phyloP scores from a whole-genome alignment of 208 protist genomes.

The Acanthamoeba royreba region DNA sequence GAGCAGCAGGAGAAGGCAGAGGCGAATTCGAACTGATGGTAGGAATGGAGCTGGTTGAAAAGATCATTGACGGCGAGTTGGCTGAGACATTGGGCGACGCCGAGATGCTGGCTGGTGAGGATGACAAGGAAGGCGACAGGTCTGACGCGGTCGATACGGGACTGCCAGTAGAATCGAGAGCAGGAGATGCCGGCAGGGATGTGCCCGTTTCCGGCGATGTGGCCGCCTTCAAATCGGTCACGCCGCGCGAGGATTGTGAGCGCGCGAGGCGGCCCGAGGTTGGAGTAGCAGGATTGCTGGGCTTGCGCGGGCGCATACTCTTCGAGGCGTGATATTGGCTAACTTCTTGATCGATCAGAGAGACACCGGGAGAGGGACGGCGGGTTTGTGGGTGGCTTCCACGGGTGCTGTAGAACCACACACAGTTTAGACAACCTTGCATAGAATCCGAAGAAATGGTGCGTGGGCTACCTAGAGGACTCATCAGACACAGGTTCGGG shows the following conservation, averaged over 20 bases:
- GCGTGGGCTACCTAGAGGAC: too few species aligned
- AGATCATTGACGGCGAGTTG: too few species aligned
- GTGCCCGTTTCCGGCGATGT: background rate
- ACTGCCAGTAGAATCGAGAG: background rate
- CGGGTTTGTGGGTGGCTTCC: too few species aligned
- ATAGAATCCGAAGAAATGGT: too few species aligned
- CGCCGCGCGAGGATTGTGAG: background rate
- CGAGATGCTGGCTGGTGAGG: too few species aligned
- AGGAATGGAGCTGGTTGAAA: too few species aligned
- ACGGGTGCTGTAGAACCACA: too few species aligned
- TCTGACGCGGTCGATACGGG: too few species aligned
- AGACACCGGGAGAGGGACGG: background rate
- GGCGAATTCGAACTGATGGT: too few species aligned
- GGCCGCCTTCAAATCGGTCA: background rate
- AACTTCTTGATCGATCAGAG: background rate
- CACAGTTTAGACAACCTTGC: too few species aligned
- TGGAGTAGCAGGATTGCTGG: background rate
- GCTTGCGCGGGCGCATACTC: background rate
- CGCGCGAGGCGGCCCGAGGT: background rate
- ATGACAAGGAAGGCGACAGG: too few species aligned
- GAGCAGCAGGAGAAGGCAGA: background rate
- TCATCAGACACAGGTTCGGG: background rate
- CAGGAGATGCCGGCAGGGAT: background rate
- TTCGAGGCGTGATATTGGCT: background rate
- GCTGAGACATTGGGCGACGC: too few species aligned